phyloP scores from a whole-genome alignment of 176 grass and related monocot species.

The Calamus simplicifolius region DNA sequence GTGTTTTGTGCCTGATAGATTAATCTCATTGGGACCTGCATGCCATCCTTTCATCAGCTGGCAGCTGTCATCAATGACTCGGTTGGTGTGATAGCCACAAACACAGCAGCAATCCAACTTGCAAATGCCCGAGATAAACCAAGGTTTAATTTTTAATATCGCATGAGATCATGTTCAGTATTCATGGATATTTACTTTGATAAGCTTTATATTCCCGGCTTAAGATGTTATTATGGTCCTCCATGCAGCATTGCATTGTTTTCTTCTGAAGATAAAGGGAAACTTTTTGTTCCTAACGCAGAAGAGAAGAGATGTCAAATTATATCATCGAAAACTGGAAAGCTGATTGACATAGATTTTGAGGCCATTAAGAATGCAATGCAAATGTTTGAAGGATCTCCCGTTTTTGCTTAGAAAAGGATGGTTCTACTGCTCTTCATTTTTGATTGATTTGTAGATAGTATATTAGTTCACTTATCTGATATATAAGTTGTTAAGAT shows the following conservation, averaged over 20 bases:
- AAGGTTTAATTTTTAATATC: conserved; percentile 22
- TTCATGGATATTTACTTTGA: no score
- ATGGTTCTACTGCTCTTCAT: neutral
- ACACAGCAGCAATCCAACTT: conserved; percentile 81
- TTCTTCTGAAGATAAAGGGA: conserved; percentile 66
- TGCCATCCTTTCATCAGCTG: conserved; percentile 31
- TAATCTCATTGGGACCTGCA: neutral
- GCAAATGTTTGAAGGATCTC: conserved; percentile 35
- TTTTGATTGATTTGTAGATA: conserved; percentile 4
- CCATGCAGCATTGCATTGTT: conserved; percentile 53
- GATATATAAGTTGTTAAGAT: no score
- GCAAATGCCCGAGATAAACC: conserved; percentile 73
- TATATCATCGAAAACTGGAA: conserved; percentile 60
- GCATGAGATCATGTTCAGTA: no score
- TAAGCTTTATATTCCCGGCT: neutral
- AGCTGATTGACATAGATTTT: conserved; percentile 55
- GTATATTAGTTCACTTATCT: neutral
- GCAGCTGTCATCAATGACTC: conserved; percentile 77
- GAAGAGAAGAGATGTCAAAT: conserved; percentile 44
- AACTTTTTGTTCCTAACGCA: conserved; percentile 54
- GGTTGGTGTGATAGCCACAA: conserved; percentile 57
- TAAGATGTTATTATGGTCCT: neutral
- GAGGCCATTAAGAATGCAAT: conserved; percentile 47
- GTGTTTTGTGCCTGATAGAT: no score
- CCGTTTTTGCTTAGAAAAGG: conserved; percentile 35